Base-by-base conservation (phyloP, 768 basidiomycete genomes). In the Cystobasidium tubakii region DNA sequence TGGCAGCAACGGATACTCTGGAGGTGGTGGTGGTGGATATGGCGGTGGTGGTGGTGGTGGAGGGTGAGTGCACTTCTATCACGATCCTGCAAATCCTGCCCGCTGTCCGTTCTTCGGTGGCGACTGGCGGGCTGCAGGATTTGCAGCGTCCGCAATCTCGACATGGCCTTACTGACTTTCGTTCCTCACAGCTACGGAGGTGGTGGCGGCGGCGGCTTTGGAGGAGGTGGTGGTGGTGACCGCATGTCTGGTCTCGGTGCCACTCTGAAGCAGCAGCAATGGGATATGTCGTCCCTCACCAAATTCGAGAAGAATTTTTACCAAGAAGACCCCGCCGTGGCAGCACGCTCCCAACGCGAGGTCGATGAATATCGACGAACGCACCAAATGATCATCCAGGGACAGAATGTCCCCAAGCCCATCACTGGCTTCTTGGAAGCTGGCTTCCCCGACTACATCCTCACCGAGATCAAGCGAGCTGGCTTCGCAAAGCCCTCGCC, bases 261-360 rank as follows among this genome's bases (percentile, higher is more conserved):
- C 46, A 86, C 90, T 57, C 85, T 98, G 66, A 87, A 88, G 75
- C 84, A 85, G 65, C 88, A 96, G 71, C 91, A 98, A 83, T 99
- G 96, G 96, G 81, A 84, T 66, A 82, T 82, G 50, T 84, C 87
- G 57, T 87, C 87, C 74, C 83, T 96, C 72, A 85, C 88, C 79
- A 88, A 86, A 77, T 98, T 99, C 77, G 95, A 98, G 83, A 99
- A 98, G 84, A 97, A 98, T 84, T 99, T 95, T 77, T 95, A 95
- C 80, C 77, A 88, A 57, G 93, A 99, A 81, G 91, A 97, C 82
- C 88, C 90, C 79, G 86, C 88, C 33, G 90, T 98, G 54, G 82
- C 87, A 23, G 83, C 85, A 36, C 88, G 89, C 75, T 87, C 85
- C 66, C 92, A 97, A 19, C 84, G 87, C 62, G 95, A 99, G 79